Conservation (phyloP, 805 yeast species). For the Sugiyamaella smithiae region DNA sequence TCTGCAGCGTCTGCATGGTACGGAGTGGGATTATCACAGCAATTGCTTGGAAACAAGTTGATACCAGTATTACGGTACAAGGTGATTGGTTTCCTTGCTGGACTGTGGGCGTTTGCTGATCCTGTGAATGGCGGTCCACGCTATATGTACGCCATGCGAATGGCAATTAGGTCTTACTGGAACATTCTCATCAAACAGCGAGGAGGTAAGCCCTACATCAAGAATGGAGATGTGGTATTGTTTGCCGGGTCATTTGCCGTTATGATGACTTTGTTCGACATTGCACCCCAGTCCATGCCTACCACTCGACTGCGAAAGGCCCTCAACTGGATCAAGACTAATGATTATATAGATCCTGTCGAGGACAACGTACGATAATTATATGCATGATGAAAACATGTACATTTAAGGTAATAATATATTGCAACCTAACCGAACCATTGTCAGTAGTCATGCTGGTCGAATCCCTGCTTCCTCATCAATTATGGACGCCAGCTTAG, state of each 20-base stretch:
- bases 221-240: slow-evolving; percentile 33
- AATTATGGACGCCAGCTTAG: slow-evolving; percentile 20
- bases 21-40: slow-evolving; percentile 38
- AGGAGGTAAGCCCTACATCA: slow-evolving; percentile 27
- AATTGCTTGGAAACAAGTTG: slow-evolving; percentile 31
- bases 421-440: slow-evolving; percentile 15
- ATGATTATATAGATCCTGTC: slow-evolving; percentile 27
- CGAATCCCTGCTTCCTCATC: slow-evolving; percentile 23
- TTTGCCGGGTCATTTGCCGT: slow-evolving; percentile 35
- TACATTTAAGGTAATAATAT: slow-evolving; percentile 21
- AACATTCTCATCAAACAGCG: slow-evolving; percentile 29
- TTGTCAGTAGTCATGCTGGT: slow-evolving; percentile 20
- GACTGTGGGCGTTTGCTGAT: slow-evolving; percentile 40
- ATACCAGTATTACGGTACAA: slow-evolving; percentile 35
- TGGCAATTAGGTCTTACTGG: slow-evolving; percentile 39
- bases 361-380: slow-evolving; percentile 1
- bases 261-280: slow-evolving; percentile 32
- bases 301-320: slow-evolving; percentile 30
- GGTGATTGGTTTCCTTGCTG: slow-evolving; percentile 41
- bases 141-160: slow-evolving; percentile 35
- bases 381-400: slow-evolving; percentile 9
- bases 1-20: slow-evolving; percentile 38
- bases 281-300: slow-evolving; percentile 29
- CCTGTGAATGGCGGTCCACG: slow-evolving; percentile 34
- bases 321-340: slow-evolving; percentile 33